Base-by-base conservation (phyloP, 495 filamentous ascomycete species). In the Daldinia loculata region DNA sequence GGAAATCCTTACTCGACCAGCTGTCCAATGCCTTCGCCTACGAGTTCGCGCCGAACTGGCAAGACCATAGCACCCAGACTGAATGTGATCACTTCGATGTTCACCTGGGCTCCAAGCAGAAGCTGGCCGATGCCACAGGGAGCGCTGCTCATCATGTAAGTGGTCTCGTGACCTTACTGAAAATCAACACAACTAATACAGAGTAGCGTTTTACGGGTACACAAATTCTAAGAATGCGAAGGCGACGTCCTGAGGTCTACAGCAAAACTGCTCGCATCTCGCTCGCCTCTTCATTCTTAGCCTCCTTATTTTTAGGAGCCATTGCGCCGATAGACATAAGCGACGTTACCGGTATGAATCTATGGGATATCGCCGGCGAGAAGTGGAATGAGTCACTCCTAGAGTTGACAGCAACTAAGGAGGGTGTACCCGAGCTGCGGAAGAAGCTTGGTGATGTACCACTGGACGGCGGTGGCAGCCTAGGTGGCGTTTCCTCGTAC, bases 341-440 rank as follows among this genome's bases (percentile, higher is more conserved):
- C 69, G 95, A 99, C 80, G 95, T 93, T 17, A 96, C 93, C 63
- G 95, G 95, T 8, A 97, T 97, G 92, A 97, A 99, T 76, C 83
- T 99, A 5, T 98, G 93, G 93, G 92, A 98, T 70, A 93, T 98
- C 76, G 83, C 89, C 66, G 83, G 86, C 19, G 88, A 90, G 55
- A 75, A 77, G 8, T 99, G 92, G 87, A 87, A 91, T 51, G 87
- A 95, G 66, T 76, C 84, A 11, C 86, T 97, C 2, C 83, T 99
- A 19, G 80, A 88, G 55, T 87, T 96, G 7, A 88, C 92, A n/a
- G 91, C 92, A 5, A 79, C 83, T n/a, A 83, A 82, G 36, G 82
- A 85, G 29, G 91, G 87, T 6, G 84, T 89, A 1, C 82, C 86
- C 3, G 91, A 90, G 32, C 84, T 98, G 41, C 90, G 89, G 71